Evolutionary conservation across 495 filamentous ascomycete species (phyloP), one percentile per base, ranked within the genome.

Genomic region (Parathielavia hyrcaniae): DNA sequence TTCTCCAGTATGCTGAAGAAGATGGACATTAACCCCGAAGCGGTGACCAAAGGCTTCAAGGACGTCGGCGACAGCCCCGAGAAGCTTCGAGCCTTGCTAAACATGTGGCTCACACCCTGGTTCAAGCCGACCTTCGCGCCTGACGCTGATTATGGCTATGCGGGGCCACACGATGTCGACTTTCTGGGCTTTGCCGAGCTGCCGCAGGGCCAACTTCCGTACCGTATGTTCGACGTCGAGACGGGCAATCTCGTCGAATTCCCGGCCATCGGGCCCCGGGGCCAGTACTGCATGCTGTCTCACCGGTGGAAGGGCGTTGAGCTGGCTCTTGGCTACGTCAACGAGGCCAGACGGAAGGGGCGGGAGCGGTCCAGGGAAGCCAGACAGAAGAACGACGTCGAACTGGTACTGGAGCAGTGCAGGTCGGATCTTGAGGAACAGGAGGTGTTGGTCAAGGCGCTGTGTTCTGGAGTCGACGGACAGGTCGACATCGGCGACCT

Each of bases 221-320:
- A 61, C 35, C 69, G 72, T 59, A 77, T 79, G 75, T 72, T 79
- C 57, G 71, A 79, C 55, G 53, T 79, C 30, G 67, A 71, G n/a
- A 77, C 74, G 4, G 67, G 60, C 13, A 73, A 73, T 44, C 62
- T 77, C 44, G 71, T 75, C 9, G 61, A 68, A 14, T 64, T 58
- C 17, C 68, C 65, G 8, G 53, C 64, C 20, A 64, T 67, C 44
- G 62, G 69, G 35, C 14, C 46, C n/a, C 60, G 60, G 0, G 71
- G 71, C 10, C 65, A 72, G 36, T 79, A 79, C 50, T 75, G 73
- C 26, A 77, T 79, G 58, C 63, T 79, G 7, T 77, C 75, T 1
- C 76, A 79, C 51, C 69, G 75, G 46, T 79, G 76, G 75, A 77
- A 77, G 61, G 75, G 73, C 0, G 55, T 48, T 5, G 76, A 77